Base-by-base conservation (phyloP, 2,329 filamentous ascomycete genomes). In the Penicillium thymicola region DNA sequence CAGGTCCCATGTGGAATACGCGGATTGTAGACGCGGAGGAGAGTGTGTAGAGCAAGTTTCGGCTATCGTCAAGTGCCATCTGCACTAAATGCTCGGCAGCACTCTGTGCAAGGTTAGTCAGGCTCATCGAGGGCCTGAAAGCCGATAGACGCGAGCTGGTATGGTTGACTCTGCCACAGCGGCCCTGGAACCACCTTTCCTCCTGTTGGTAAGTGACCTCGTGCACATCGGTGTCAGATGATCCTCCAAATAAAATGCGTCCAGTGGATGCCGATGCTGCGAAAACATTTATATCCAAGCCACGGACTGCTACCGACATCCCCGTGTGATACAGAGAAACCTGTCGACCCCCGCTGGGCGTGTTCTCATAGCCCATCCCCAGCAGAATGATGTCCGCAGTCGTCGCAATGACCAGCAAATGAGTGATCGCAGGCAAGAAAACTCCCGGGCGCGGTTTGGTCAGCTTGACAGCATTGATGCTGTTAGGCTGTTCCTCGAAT, bases 151-250 rank as follows among this genome's bases (percentile, higher is more conserved):
- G 87, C 4, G 84, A 86, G 71, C 84, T 88, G 47, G 88, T 93
- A 72, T 97, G 94, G 70, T 95, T 95, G 61, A 93, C 86, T 75
- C 92, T 96, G 58, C 88, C 87, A 71, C 90, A 95, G 63, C 89
- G 85, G 73, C 87, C 92, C 51, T 89, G 88, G 71, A 99, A 99
- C 94, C 94, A 99, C 66, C 89, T 89, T 75, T 99, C 94, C 73
- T 97, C 92, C 69, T 96, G 92, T 75, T 97, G 93, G 72, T 99
- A 99, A 65, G 89, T 92, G 52, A 99, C 83, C 75, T 99, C 94
- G 72, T 94, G 90, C 46, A 99, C 85, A 66, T 97, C 92, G 61
- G 91, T 91, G 63, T 93, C 90, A 49, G 81, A 83, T 49, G 82
- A 83, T 37, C 92, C 90, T 41, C 89, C 87, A 69, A 97, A 96